Conservation (phyloP, 202 grass and related monocot genomes). For the Saccharum hybrid region DNA sequence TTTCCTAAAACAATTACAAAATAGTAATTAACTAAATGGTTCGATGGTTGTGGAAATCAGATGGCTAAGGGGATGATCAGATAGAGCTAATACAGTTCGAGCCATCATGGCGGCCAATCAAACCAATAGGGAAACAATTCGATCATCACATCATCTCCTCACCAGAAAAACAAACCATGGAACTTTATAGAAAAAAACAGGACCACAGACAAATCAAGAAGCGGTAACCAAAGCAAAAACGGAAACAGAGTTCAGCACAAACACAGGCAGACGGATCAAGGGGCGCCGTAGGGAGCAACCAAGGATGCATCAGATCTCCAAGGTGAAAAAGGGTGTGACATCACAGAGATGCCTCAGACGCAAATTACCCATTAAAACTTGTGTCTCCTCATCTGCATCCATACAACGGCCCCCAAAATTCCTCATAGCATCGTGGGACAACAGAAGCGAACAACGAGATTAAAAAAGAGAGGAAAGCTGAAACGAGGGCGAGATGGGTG, state of each 20-base stretch:
- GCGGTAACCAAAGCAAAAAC: too few species aligned
- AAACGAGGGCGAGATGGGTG: background rate
- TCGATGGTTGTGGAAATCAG: background rate
- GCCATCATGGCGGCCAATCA: conserved; percentile 50
- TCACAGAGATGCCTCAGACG: conserved; percentile 58
- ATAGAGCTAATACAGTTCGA: conserved; percentile 52
- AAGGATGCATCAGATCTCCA: conserved; percentile 69
- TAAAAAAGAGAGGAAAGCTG: too few species aligned
- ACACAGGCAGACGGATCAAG: too few species aligned
- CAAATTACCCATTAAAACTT: conserved; percentile 64
- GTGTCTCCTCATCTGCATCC: conserved; percentile 44
- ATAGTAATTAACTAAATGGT: too few species aligned
- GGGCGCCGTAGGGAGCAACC: background rate
- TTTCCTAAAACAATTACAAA: too few species aligned
- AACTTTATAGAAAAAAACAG: background rate
- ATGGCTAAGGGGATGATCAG: conserved; percentile 9
- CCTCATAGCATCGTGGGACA: background rate
- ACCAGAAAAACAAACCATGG: background rate
- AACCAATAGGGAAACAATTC: conserved; percentile 61
- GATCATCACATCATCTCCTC: conserved; percentile 32
- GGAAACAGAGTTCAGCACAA: too few species aligned
- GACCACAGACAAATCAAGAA: background rate
- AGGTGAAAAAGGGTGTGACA: conserved; percentile 67
- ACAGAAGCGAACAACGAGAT: background rate
- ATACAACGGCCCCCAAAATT: too few species aligned